These are phyloP conservation scores for Sindora glabra DNA, from an alignment of 306 rosid species.

Conservation along the genomic window DNA sequence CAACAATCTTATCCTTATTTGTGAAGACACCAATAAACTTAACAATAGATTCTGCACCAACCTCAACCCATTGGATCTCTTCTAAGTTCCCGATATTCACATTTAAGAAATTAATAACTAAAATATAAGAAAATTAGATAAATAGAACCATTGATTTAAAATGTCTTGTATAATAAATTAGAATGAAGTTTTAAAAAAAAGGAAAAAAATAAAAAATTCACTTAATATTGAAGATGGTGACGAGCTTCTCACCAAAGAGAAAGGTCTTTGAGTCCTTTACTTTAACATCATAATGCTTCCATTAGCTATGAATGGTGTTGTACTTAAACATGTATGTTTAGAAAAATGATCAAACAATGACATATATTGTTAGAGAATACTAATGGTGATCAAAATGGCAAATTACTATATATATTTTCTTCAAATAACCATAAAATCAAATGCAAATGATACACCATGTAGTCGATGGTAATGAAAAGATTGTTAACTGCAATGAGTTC, in stretches of 20 bases:
- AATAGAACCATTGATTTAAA: neutral
- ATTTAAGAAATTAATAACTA: too few relatives aligned
- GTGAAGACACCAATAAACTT: constrained; percentile 90
- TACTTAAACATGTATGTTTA: constrained; percentile 93
- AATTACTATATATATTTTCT: too few relatives aligned
- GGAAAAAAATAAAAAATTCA: neutral
- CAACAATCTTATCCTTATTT: constrained; percentile 79
- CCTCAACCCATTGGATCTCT: constrained; percentile 81
- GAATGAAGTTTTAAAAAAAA: neutral
- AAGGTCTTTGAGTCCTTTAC: constrained; percentile 85
- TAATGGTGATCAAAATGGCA: neutral
- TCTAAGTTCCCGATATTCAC: constrained; percentile 56
- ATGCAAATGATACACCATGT: too few relatives aligned
- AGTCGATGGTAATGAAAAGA: too few relatives aligned
- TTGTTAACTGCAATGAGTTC: too few relatives aligned
- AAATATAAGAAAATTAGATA: too few relatives aligned
- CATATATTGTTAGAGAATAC: neutral
- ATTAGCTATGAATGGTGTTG: constrained; percentile 75
- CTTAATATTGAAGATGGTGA: constrained; percentile 71
- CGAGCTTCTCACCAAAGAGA: constrained; percentile 78
- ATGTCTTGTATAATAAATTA: neutral
- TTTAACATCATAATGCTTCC: constrained; percentile 82
- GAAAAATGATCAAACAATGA: neutral
- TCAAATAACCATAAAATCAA: too few relatives aligned
- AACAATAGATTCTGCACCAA: constrained; percentile 64